Evolutionary conservation across 2,329 filamentous ascomycete genomes (phyloP).

Genomic region (Fusarium albosuccineum): DNA sequence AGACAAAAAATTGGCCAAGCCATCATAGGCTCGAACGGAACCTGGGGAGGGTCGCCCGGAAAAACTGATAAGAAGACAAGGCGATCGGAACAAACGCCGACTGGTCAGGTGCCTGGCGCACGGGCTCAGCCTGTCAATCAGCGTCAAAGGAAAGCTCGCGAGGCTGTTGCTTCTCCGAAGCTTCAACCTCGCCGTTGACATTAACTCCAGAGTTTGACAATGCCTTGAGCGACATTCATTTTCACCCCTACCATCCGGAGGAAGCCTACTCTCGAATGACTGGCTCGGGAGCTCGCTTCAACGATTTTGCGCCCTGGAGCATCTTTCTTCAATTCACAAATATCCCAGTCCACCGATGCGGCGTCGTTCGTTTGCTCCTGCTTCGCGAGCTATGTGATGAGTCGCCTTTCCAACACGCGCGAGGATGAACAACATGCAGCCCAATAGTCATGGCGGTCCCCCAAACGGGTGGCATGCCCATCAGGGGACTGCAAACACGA

Average conservation of each 20-base stretch:
- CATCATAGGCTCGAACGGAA: conserved; percentile 40
- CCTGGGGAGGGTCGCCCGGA: conserved; percentile 42
- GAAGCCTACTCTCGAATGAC: conserved; percentile 6
- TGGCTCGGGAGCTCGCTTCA: conserved; percentile 1
- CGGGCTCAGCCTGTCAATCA: conserved; percentile 34
- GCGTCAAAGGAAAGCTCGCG: conserved; percentile 41
- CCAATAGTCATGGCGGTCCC: conserved; percentile 47
- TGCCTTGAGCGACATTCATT: conserved; percentile 42
- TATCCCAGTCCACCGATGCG: conserved; percentile 43
- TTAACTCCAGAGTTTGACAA: conserved; percentile 35
- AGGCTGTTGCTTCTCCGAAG: conserved; percentile 45
- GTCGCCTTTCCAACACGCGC: conserved; percentile 44
- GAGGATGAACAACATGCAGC: conserved; percentile 50
- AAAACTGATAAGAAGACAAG: conserved; percentile 46
- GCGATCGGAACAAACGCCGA: conserved; percentile 46
- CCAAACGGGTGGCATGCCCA: conserved; percentile 52
- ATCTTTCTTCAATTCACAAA: conserved; percentile 23
- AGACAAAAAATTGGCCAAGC: conserved; percentile 46
- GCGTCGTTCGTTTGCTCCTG: conserved; percentile 45
- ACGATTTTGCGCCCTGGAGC: conserved; percentile 14
- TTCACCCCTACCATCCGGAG: neutral
- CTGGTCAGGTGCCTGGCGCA: conserved; percentile 37
- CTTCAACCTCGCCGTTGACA: conserved; percentile 37
- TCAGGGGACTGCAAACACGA: conserved; percentile 40
- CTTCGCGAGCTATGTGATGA: conserved; percentile 50